phyloP scores from a whole-genome alignment of 1,284 basidiomycete genomes.

The Sparassis latifolia region DNA sequence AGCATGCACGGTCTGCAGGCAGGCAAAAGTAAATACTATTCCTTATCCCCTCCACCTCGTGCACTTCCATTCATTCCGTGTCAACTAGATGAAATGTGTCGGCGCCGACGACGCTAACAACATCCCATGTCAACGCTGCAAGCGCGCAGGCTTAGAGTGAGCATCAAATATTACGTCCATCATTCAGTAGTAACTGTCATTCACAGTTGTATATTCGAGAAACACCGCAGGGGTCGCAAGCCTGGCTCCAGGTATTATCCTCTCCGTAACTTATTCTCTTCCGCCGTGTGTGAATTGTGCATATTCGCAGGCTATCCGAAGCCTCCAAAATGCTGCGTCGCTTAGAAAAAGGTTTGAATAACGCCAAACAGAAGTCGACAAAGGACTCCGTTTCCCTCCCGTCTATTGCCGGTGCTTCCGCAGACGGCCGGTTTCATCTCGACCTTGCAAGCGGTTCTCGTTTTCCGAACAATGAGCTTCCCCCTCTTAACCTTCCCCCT shows the following conservation, averaged over 20 bases:
- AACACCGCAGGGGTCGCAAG: constrained; percentile 78
- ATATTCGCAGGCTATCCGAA: constrained; percentile 58
- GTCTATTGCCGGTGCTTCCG: constrained; percentile 23
- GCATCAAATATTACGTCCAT: constrained; percentile 10
- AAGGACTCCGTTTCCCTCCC: constrained; percentile 24
- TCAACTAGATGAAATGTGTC: constrained; percentile 75
- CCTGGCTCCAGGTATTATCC: constrained; percentile 74
- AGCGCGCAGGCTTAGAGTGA: constrained; percentile 69
- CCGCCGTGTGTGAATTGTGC: too few species aligned
- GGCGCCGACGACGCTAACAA: constrained; percentile 74
- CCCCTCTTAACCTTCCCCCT: constrained; percentile 36
- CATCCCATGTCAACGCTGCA: constrained; percentile 67
- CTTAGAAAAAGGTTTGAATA: constrained; percentile 75
- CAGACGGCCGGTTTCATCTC: background rate
- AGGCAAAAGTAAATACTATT: constrained; percentile 55
- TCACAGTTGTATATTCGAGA: constrained; percentile 72
- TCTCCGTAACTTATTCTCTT: constrained; percentile 6
- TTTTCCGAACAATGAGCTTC: constrained; percentile 40
- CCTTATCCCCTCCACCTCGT: constrained; percentile 11
- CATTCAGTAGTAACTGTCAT: background rate
- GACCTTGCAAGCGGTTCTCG: constrained; percentile 28
- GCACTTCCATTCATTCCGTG: constrained; percentile 13
- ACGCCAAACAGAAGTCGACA: constrained; percentile 64
- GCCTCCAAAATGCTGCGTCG: constrained; percentile 82
- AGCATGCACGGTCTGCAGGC: constrained; percentile 76